These are phyloP conservation scores for Nemania sp. DNA, from an alignment of 2,329 filamentous ascomycete species.

Conservation along the genomic window DNA sequence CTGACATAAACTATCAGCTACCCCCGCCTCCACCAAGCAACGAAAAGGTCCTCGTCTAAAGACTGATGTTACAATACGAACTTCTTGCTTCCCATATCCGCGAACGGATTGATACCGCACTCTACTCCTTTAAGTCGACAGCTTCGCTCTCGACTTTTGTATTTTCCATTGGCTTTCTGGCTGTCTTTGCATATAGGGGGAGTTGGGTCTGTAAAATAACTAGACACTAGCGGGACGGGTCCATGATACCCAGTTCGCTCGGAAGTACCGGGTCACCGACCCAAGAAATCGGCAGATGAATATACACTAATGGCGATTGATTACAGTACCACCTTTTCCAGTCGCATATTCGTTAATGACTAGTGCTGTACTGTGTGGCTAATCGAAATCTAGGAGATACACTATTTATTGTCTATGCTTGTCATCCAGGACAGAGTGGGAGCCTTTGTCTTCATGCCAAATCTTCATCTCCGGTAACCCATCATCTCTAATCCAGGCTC, in stretches of 20 bases:
- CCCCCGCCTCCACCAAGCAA: constrained; percentile 51
- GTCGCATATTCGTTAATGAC: constrained; percentile 1
- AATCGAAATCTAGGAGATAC: constrained; percentile 19
- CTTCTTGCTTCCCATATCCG: constrained; percentile 27
- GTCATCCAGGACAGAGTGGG: constrained; percentile 22
- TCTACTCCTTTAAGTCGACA: constrained; percentile 46
- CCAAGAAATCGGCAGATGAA: constrained; percentile 40
- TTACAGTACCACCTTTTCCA: constrained; percentile 25
- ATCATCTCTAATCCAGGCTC: constrained; percentile 77
- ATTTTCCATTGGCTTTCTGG: constrained; percentile 44
- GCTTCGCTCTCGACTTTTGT: constrained; percentile 43
- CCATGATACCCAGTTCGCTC: constrained; percentile 33
- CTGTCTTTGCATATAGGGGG: constrained; percentile 44
- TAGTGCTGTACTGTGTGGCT: constrained; percentile 24
- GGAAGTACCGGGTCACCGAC: constrained; percentile 34
- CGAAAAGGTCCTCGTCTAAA: constrained; percentile 52
- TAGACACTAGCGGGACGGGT: constrained; percentile 42
- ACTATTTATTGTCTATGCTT: constrained; percentile 16
- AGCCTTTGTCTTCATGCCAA: constrained; percentile 60
- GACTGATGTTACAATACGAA: constrained; percentile 30
- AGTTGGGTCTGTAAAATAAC: constrained; percentile 46
- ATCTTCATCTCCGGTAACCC: constrained; percentile 69
- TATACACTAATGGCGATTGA: constrained; percentile 46
- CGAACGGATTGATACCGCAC: constrained; percentile 41
- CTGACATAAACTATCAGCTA: constrained; percentile 44